Percentiles rank a stretch among this genome's conserved stretches.
phyloP scores from a whole-genome alignment of 1,284 basidiomycete genomes.

The Leccinum fallax region DNA sequence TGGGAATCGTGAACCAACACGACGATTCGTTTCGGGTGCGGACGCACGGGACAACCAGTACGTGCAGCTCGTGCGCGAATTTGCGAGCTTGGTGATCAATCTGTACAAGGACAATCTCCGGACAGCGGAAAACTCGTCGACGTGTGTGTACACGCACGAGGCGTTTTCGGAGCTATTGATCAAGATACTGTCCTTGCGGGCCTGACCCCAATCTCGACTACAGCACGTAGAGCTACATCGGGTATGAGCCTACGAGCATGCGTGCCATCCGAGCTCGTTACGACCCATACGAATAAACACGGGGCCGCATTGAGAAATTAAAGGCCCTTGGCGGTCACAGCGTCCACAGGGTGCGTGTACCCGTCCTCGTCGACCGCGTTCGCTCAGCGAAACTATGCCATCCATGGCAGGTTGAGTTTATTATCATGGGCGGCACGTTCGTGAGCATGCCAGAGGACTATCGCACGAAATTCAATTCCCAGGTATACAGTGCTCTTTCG shows the following conservation, averaged over 20 bases:
- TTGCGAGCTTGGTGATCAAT: too few relatives aligned
- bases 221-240: slow-evolving; percentile 97
- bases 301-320: slow-evolving; percentile 93
- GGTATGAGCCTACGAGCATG: slow-evolving; percentile 84
- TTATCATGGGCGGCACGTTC: slow-evolving; percentile 99
- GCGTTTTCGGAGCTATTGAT: too few relatives aligned
- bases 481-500: slow-evolving; percentile 95
- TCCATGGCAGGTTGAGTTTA: slow-evolving; percentile 84
- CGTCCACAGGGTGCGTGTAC: slow-evolving; percentile 83
- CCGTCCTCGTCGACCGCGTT: background rate
- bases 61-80: too few relatives aligned
- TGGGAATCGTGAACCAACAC: too few relatives aligned
- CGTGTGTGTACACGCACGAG: too few relatives aligned
- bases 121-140: too few relatives aligned
- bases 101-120: too few relatives aligned
- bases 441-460: slow-evolving; percentile 99
- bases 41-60: too few relatives aligned
- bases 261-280: slow-evolving; percentile 45
- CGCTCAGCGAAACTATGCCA: background rate
- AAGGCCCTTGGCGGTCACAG: slow-evolving; percentile 88
- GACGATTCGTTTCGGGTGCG: too few relatives aligned
- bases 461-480: slow-evolving; percentile 87
- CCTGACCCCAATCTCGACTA: slow-evolving; percentile 99
- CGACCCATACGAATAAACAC: slow-evolving; percentile 98
- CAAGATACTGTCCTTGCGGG: slow-evolving; percentile 96